These are phyloP conservation scores for Termitomyces sp. DNA, from an alignment of 768 basidiomycete species.

Conservation along the genomic window DNA sequence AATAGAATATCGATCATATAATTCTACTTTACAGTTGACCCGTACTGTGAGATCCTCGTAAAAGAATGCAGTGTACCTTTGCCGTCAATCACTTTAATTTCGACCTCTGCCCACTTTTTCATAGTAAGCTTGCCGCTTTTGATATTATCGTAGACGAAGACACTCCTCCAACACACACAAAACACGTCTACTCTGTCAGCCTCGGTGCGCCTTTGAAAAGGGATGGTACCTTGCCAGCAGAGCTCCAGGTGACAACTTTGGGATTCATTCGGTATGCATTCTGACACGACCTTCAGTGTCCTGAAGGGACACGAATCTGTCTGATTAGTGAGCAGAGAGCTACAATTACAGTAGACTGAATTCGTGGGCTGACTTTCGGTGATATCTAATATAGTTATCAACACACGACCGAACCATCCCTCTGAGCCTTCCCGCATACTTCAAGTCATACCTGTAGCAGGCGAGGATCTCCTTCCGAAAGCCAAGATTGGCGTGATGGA, in stretches of 20 bases:
- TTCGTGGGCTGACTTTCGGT: background rate
- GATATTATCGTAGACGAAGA: constrained; percentile 16
- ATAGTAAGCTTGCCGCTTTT: background rate
- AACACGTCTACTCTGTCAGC: constrained; percentile 21
- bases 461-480: constrained; percentile 14
- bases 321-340: constrained; percentile 16
- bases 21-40: background rate
- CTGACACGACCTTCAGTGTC: constrained; percentile 18
- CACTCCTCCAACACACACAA: constrained; percentile 26
- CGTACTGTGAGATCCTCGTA: background rate
- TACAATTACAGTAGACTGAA: background rate
- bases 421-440: constrained; percentile 27
- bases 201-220: constrained; percentile 15
- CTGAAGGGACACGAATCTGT: constrained; percentile 26
- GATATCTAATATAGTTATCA: constrained; percentile 14
- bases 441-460: constrained; percentile 28
- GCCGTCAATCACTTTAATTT: constrained; percentile 15
- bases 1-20: background rate
- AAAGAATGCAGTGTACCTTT: constrained; percentile 13
- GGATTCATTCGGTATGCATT: background rate
- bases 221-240: constrained; percentile 23
- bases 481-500: constrained; percentile 13
- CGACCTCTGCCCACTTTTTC: constrained; percentile 23
- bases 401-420: constrained; percentile 25
- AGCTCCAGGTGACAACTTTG: constrained; percentile 20